Evolutionary conservation across 805 yeast genomes (phyloP).

Genomic region (Brettanomyces bruxellensis): DNA sequence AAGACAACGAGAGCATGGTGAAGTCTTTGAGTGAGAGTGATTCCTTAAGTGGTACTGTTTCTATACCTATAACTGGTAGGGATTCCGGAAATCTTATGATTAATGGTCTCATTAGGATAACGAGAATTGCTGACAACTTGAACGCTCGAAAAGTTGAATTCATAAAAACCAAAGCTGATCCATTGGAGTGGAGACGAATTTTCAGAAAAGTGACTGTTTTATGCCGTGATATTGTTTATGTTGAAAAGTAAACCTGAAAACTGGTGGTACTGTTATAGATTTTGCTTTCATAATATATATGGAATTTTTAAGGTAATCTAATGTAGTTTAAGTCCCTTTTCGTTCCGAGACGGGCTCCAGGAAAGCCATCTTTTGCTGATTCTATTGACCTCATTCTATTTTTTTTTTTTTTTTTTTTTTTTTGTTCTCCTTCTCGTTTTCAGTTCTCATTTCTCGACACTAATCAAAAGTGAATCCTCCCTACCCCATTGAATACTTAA

Average conservation of each 20-base stretch:
- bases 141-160: constrained; percentile 43
- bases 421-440: background rate
- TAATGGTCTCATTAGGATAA: constrained; percentile 38
- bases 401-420: background rate
- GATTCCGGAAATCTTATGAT: constrained; percentile 38
- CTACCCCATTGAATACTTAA: no score
- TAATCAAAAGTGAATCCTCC: no score
- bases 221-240: constrained; percentile 49
- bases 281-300: no score
- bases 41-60: constrained; percentile 22
- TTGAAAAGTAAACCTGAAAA: constrained; percentile 16
- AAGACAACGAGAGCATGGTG: constrained; percentile 13
- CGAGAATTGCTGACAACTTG: constrained; percentile 28
- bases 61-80: constrained; percentile 29
- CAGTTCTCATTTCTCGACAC: no score
- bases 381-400: no score
- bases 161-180: constrained; percentile 52
- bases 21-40: constrained; percentile 21
- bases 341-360: no score
- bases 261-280: no score
- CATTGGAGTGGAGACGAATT: constrained; percentile 63
- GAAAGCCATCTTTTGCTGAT: background rate
- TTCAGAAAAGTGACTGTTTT: constrained; percentile 48
- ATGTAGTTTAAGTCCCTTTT: no score
- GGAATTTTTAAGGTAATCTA: no score